Base-by-base conservation (phyloP, 2,329 filamentous ascomycete species). In the Claviceps africana region DNA sequence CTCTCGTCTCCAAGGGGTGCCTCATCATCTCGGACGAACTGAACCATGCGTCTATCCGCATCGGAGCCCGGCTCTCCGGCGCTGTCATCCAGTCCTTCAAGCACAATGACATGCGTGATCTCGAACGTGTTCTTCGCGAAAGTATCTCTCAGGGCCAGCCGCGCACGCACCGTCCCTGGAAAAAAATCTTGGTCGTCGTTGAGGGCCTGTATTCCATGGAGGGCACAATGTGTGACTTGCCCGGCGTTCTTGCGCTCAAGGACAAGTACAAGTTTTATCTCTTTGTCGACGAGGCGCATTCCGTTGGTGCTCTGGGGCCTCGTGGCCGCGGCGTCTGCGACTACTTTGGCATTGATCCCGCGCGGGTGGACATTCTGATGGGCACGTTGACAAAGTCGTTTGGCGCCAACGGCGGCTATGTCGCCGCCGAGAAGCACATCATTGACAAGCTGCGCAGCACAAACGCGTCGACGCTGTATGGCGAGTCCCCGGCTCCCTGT, bases 181-280 rank as follows among this genome's bases (percentile, higher is more conserved):
- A 95, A 77, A 98, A 97, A 81, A 97, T 98, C 55, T 69, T 98
- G 50, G 87, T 98, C 45, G 90, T 91, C 39, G 88, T 98, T 39
- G 93, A 98, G 68, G 93, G 93, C 60, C 78, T 98, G 21, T 98
- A 98, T 76, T 97, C 91, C 1, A 98, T 98, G 93, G 93, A 98
- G 72, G 93, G 93, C 48, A 96, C 90, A 58, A 95, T 98, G 87
- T 93, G 88, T 70, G 93, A 98, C 66, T 79, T 98, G n/a, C 93
- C 93, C 1, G 88, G 88, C 55, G 75, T 98, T 49, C 72, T 98
- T 54, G 79, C 77, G 49, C 77, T 98, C 58, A 96, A 95, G 79
- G 84, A 84, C 66, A 89, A 87, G 69, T 98, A 98, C 81, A 97
- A 95, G 74, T 98, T 95, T 72, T 80, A 88, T 64, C 79, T 98